These are phyloP conservation scores for Polygonum maritimum DNA, from an alignment of 148 eudicot genomes.

Conservation along the genomic window DNA sequence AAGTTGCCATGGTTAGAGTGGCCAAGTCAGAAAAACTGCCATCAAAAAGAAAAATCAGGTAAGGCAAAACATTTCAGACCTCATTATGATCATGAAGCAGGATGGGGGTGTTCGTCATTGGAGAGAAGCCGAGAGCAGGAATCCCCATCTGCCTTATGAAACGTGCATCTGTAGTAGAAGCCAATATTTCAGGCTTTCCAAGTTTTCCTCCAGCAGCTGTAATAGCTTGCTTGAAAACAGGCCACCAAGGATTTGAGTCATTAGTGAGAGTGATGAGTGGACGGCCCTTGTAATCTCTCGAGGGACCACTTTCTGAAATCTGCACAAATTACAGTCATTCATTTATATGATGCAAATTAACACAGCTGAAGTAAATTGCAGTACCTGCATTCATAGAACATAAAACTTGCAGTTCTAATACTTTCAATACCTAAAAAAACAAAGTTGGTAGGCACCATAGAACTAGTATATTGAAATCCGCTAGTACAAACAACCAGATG, in stretches of 20 bases:
- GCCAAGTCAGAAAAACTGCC: background rate
- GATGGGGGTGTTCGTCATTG: constrained; percentile 88
- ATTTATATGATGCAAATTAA: background rate
- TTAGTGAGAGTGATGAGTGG: constrained; percentile 68
- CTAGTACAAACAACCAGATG: background rate
- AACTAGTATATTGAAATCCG: background rate
- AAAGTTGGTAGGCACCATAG: background rate
- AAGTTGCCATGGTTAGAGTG: background rate
- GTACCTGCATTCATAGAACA: background rate
- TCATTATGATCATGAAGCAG: constrained; percentile 94
- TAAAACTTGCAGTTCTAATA: background rate
- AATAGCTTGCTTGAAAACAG: constrained; percentile 58
- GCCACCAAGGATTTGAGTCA: constrained; percentile 90
- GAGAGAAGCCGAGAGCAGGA: constrained; percentile 86
- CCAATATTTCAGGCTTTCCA: constrained; percentile 69
- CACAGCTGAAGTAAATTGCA: background rate
- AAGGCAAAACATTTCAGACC: constrained; percentile 24
- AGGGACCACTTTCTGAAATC: constrained; percentile 54
- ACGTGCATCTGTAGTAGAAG: constrained; percentile 77
- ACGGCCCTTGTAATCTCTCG: constrained; percentile 54
- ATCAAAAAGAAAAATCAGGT: background rate
- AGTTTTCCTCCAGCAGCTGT: constrained; percentile 63
- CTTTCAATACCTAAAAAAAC: background rate
- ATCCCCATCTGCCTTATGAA: constrained; percentile 65
- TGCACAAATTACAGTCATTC: constrained; percentile 14